Evolutionary conservation across 2,329 filamentous ascomycete genomes (phyloP).

Genomic region (Paramyrothecium sp.): DNA sequence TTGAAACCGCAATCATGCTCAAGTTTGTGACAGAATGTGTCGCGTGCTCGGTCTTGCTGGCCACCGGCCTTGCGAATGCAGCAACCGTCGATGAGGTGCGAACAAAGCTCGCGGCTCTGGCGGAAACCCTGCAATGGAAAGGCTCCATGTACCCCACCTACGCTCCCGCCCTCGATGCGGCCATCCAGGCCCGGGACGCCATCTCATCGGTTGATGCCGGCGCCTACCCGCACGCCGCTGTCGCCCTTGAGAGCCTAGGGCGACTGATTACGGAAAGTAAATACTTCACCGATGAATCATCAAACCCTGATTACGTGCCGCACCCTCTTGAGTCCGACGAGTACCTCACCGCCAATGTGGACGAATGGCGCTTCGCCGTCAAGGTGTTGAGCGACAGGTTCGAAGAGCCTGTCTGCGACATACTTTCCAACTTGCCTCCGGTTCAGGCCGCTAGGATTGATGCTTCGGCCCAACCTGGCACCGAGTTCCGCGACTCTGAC

Average conservation of each 20-base stretch:
- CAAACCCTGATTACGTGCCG: background rate
- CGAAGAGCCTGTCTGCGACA: background rate
- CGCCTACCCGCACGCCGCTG: background rate
- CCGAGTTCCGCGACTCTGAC: constrained; percentile 4
- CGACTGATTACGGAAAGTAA: background rate
- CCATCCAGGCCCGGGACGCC: background rate
- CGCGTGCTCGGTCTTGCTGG: background rate
- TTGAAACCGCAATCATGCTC: background rate
- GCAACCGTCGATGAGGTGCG: background rate
- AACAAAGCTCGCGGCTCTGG: too few relatives aligned
- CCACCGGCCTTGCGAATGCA: background rate
- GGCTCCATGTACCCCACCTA: background rate
- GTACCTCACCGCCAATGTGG: constrained; percentile 4
- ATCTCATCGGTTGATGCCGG: background rate
- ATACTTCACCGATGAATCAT: background rate
- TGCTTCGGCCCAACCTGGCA: constrained; percentile 1
- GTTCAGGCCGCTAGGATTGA: background rate
- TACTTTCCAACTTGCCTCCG: background rate
- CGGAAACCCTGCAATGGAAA: background rate
- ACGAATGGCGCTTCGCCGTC: constrained; percentile 8
- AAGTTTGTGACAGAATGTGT: background rate
- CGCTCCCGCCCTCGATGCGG: background rate
- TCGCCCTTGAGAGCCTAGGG: background rate
- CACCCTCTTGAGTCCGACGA: background rate
- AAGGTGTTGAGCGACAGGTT: constrained; percentile 2